Percentiles rank a stretch among this genome's conserved stretches.
Conservation (phyloP, 1,139 yeast species). For the Ogataea hybrid region DNA sequence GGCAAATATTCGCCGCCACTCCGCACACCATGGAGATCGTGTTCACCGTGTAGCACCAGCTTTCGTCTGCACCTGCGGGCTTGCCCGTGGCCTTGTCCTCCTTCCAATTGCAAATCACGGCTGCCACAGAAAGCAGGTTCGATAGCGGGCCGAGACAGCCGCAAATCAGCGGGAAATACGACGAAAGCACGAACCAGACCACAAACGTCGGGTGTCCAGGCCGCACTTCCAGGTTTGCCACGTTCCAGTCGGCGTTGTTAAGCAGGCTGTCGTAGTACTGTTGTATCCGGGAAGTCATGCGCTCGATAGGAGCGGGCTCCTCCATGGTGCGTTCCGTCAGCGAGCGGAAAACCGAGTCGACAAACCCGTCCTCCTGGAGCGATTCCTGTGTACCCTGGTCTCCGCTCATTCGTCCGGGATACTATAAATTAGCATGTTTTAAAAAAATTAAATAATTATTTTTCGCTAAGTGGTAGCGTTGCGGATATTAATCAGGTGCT, state of each 20-base stretch:
- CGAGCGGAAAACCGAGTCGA: neutral
- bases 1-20: slow-evolving; percentile 58
- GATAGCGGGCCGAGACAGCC: slow-evolving; percentile 80
- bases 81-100: slow-evolving; percentile 30
- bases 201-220: slow-evolving; percentile 51
- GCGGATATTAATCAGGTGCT: slow-evolving; percentile 6
- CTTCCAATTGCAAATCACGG: slow-evolving; percentile 74
- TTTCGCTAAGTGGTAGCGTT: neutral
- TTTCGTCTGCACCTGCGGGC: slow-evolving; percentile 37
- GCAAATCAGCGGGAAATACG: slow-evolving; percentile 68
- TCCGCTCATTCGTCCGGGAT: neutral
- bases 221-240: slow-evolving; percentile 30
- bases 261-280: slow-evolving; percentile 24
- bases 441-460: neutral
- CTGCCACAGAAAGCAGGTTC: slow-evolving; percentile 67
- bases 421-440: neutral
- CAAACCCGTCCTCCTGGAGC: neutral
- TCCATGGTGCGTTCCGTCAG: neutral
- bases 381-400: neutral
- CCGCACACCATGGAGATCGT: slow-evolving; percentile 63
- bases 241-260: slow-evolving; percentile 29
- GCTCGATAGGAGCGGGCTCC: slow-evolving; percentile 1
- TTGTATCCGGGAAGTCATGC: slow-evolving; percentile 9
- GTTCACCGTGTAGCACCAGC: slow-evolving; percentile 53
- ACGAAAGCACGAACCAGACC: slow-evolving; percentile 60